Evolutionary conservation across 2,329 filamentous ascomycete species (phyloP).

Genomic region (Sclerotinia spermophila): DNA sequence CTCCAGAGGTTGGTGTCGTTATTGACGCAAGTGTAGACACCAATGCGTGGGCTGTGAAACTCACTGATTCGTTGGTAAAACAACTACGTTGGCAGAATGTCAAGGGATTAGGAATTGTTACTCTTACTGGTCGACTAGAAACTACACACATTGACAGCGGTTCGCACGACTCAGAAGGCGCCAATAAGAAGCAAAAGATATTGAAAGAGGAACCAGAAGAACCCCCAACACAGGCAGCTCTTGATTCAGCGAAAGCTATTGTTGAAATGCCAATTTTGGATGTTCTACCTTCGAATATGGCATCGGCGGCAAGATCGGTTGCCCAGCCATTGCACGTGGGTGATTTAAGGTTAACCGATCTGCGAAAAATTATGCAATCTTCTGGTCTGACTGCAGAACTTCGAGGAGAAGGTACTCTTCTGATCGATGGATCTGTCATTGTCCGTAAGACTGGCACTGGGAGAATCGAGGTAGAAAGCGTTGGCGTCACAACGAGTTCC

Average conservation of each 20-base stretch:
- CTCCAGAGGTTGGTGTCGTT: slow-evolving; percentile 66
- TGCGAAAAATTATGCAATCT: slow-evolving; percentile 77
- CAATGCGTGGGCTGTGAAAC: slow-evolving; percentile 92
- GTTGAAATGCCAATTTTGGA: slow-evolving; percentile 40
- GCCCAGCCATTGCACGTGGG: slow-evolving; percentile 92
- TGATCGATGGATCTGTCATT: slow-evolving; percentile 84
- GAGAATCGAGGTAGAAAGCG: slow-evolving; percentile 80
- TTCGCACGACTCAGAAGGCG: slow-evolving; percentile 38
- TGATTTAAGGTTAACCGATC: slow-evolving; percentile 82
- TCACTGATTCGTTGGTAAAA: slow-evolving; percentile 80
- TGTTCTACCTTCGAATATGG: slow-evolving; percentile 54
- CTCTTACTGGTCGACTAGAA: slow-evolving; percentile 74
- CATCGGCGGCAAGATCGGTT: slow-evolving; percentile 69
- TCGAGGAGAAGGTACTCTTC: slow-evolving; percentile 82
- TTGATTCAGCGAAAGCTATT: slow-evolving; percentile 21
- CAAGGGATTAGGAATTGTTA: slow-evolving; percentile 82
- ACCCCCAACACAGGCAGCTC: slow-evolving; percentile 23
- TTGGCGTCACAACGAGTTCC: slow-evolving; percentile 59
- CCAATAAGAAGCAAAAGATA: slow-evolving; percentile 43
- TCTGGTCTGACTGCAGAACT: slow-evolving; percentile 88
- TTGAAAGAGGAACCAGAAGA: slow-evolving; percentile 45
- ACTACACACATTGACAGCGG: slow-evolving; percentile 44
- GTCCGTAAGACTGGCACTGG: slow-evolving; percentile 87
- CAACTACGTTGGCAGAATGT: slow-evolving; percentile 94
- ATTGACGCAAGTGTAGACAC: slow-evolving; percentile 95